Conservation (phyloP, 2,329 filamentous ascomycete species). For the Aspergillus caelatus region DNA sequence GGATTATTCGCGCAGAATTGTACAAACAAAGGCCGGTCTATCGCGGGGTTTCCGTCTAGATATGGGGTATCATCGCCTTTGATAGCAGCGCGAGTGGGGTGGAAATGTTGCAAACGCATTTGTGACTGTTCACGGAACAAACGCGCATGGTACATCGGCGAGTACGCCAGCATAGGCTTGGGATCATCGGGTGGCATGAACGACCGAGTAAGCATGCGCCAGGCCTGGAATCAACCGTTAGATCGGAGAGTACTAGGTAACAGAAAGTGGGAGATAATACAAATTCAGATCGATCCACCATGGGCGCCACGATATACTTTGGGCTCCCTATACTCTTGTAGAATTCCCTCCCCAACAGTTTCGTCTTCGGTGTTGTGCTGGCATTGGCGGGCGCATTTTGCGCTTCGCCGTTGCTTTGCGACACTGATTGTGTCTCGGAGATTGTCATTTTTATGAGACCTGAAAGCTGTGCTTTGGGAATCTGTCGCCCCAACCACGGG, state of each 20-base stretch:
- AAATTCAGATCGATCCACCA: slow-evolving; percentile 99
- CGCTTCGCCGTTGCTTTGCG: slow-evolving; percentile 20
- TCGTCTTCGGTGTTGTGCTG: slow-evolving; percentile 42
- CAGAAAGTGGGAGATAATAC: slow-evolving; percentile 55
- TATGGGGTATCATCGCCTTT: slow-evolving; percentile 47
- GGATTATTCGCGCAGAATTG: slow-evolving; percentile 76
- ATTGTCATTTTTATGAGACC: slow-evolving; percentile 32
- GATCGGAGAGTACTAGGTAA: slow-evolving; percentile 5
- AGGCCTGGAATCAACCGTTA: slow-evolving; percentile 64
- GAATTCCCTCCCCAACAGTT: slow-evolving; percentile 83
- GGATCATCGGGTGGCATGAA: slow-evolving; percentile 73
- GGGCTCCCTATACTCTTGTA: slow-evolving; percentile 94
- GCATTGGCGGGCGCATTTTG: slow-evolving; percentile 23
- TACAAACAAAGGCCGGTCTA: slow-evolving; percentile 89
- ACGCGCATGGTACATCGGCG: slow-evolving; percentile 94
- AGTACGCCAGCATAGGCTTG: slow-evolving; percentile 77
- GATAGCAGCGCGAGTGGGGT: slow-evolving; percentile 57
- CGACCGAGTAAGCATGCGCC: slow-evolving; percentile 93
- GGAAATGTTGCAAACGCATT: slow-evolving; percentile 80
- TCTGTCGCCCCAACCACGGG: slow-evolving; percentile 31
- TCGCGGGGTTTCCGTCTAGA: slow-evolving; percentile 82
- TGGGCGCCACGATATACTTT: slow-evolving; percentile 87
- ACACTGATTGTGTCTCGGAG: slow-evolving; percentile 21
- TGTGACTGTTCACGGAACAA: slow-evolving; percentile 76
- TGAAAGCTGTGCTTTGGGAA: slow-evolving; percentile 13